A percentile compares a stretch with the other conserved stretches of the same genome.
Evolutionary conservation across 2,329 filamentous ascomycete genomes (phyloP).

Genomic region (Neofusicoccum kwambonambiense): DNA sequence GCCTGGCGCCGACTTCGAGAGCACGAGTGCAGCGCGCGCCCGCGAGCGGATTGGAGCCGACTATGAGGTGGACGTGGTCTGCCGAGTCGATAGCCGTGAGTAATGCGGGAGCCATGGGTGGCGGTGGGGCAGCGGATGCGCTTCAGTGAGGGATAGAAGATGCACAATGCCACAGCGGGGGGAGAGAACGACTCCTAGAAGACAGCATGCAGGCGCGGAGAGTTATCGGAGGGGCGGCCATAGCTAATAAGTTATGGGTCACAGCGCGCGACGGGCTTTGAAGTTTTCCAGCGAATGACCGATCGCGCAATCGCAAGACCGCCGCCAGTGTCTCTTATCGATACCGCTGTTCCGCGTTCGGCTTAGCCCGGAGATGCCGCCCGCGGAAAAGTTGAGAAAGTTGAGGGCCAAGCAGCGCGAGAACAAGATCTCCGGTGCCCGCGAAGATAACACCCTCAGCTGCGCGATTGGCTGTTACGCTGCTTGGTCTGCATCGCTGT

Average conservation of each 20-base stretch:
- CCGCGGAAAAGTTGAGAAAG: slow-evolving; percentile 2
- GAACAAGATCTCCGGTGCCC: neutral
- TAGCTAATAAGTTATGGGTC: slow-evolving; percentile 5
- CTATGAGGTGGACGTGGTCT: slow-evolving; percentile 74
- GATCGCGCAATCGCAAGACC: slow-evolving; percentile 13
- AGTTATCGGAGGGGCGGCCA: slow-evolving; percentile 6
- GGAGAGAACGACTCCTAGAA: neutral
- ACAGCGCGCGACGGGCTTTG: neutral
- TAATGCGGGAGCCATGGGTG: slow-evolving; percentile 53
- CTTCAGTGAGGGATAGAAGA: neutral
- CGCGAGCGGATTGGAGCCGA: slow-evolving; percentile 86
- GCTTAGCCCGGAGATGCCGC: neutral
- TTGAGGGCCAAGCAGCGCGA: neutral
- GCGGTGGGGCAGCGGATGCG: neutral
- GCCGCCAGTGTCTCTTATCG: neutral
- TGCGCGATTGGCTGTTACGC: neutral
- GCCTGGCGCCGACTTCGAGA: slow-evolving; percentile 75
- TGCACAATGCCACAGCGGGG: neutral
- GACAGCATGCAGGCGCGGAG: neutral
- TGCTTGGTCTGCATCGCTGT: neutral
- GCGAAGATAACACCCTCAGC: neutral
- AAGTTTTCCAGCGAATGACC: slow-evolving; percentile 18
- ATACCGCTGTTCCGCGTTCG: slow-evolving; percentile 1
- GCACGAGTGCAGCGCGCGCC: slow-evolving; percentile 78
- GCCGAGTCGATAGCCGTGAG: slow-evolving; percentile 71